Base-by-base conservation (phyloP, 352 stramenopile genomes). In the Aphanomyces invadans region DNA sequence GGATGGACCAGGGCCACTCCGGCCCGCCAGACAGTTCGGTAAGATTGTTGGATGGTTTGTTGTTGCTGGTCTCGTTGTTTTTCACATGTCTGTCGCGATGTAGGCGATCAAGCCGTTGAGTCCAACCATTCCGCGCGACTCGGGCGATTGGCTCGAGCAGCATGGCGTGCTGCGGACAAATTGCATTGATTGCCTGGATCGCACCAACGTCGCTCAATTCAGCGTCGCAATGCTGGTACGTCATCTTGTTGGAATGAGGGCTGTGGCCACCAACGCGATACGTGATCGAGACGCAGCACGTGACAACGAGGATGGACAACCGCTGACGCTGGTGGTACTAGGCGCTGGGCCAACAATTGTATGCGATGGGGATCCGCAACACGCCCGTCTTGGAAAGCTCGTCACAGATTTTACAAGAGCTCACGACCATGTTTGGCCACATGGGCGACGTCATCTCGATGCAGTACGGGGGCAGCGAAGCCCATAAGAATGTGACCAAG, bases 401-500 rank as follows among this genome's bases (percentile, higher is more conserved):
- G 9, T 98, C 90, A 2, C 95, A 97, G 69, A 87, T 99, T 51
- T 92, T 99, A 44, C 80, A 89, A 25, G 90, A 98, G 53, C 75
- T 99, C 5, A 99, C 99, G 81, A 95, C 98, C 48, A 90, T 99
- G 71, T 99, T 99, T 76, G 97, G 97, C 23, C 81, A 98, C 36
- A 94, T 99, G 62, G 97, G 97, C 32, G 97, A 99, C 75, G 89
- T 95, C 36, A 98, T 99, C 69, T 97, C 97, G 45, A 91, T 99
- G 73, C 97, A 99, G 71, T 99, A 99, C 73, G 97, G 97, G 51
- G 97, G 97, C 0, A 98, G 91, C 15, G 97, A 99, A 74, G 97
- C 97, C 4, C 96, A 99, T 74, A 99, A 99, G 73, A 99, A 99
- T 61, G 95, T 99, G 19, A 94, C 93, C 56, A 96, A 95, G 48